These are phyloP conservation scores for Verticillium dahliae DNA, from an alignment of 2,329 filamentous ascomycete genomes.

Conservation along the genomic window DNA sequence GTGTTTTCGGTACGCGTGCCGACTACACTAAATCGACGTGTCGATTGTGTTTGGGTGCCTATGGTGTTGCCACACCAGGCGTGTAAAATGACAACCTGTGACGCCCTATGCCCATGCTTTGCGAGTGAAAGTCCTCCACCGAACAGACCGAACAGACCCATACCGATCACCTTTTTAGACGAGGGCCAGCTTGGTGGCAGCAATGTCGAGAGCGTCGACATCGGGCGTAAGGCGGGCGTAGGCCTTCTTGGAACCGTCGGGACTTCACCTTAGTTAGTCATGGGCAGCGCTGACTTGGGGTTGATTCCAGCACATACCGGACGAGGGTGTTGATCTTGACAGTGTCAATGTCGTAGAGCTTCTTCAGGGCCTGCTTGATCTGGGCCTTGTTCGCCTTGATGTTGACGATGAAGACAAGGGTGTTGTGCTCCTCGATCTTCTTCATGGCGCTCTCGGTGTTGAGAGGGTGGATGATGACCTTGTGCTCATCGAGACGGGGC, in stretches of 20 bases:
- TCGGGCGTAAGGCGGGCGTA: conserved; percentile 93
- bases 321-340: conserved; percentile 99
- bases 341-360: conserved; percentile 96
- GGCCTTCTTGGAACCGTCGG: conserved; percentile 98
- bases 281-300: conserved; percentile 10
- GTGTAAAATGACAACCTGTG: conserved; percentile 11
- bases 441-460: conserved; percentile 99
- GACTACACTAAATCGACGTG: conserved; percentile 6
- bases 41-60: neutral
- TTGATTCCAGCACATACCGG: conserved; percentile 57
- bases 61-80: conserved; percentile 5
- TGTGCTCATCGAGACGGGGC: conserved; percentile 92
- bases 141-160: neutral
- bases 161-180: conserved; percentile 56
- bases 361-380: conserved; percentile 97
- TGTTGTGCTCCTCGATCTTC: conserved; percentile 99
- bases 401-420: conserved; percentile 94
- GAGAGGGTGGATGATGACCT: conserved; percentile 94
- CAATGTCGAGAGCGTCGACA: conserved; percentile 98
- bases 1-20: neutral
- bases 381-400: conserved; percentile 99
- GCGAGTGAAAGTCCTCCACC: conserved; percentile 3
- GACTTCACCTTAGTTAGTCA: conserved; percentile 41
- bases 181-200: conserved; percentile 96
- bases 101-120: conserved; percentile 14